phyloP scores from a whole-genome alignment of 2,329 filamentous ascomycete species.

The Penicillium sp. region DNA sequence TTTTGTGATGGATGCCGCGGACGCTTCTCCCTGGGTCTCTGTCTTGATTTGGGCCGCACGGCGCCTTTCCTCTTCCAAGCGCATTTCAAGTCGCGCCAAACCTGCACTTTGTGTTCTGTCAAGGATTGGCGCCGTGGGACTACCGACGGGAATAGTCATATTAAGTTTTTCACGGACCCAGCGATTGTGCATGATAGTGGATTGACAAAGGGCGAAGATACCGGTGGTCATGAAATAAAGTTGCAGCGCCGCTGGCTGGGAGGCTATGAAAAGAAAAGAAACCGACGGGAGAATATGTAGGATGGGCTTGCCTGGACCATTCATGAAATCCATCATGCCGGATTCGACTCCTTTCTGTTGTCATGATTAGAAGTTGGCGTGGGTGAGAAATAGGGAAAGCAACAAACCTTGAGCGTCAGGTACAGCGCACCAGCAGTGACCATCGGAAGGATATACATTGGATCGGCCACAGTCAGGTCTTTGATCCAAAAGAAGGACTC shows the following conservation, averaged over 20 bases:
- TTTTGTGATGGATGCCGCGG: not conserved
- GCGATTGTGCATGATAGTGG: constrained; percentile 41
- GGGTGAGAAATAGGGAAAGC: not conserved
- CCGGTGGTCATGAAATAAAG: constrained; percentile 56
- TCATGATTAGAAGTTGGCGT: not conserved
- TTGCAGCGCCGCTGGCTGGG: constrained; percentile 56
- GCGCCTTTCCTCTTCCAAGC: not conserved
- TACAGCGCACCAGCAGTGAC: constrained; percentile 56
- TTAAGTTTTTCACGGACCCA: constrained; percentile 28
- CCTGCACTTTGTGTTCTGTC: not conserved
- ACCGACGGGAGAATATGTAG: constrained; percentile 47
- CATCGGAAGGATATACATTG: constrained; percentile 69
- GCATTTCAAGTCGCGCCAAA: not conserved
- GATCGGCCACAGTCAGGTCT: constrained; percentile 72
- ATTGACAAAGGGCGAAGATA: constrained; percentile 41
- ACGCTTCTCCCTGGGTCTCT: not conserved
- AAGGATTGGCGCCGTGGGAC: not conserved
- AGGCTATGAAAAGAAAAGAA: constrained; percentile 53
- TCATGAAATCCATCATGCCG: constrained; percentile 32
- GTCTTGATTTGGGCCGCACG: not conserved
- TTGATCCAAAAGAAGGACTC: constrained; percentile 73
- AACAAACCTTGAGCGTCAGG: constrained; percentile 55
- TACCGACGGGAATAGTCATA: constrained; percentile 20
- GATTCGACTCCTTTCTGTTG: constrained; percentile 38
- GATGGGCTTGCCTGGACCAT: constrained; percentile 33